These are phyloP conservation scores for Cercospora sp. DNA, from an alignment of 2,329 filamentous ascomycete genomes.

Conservation along the genomic window DNA sequence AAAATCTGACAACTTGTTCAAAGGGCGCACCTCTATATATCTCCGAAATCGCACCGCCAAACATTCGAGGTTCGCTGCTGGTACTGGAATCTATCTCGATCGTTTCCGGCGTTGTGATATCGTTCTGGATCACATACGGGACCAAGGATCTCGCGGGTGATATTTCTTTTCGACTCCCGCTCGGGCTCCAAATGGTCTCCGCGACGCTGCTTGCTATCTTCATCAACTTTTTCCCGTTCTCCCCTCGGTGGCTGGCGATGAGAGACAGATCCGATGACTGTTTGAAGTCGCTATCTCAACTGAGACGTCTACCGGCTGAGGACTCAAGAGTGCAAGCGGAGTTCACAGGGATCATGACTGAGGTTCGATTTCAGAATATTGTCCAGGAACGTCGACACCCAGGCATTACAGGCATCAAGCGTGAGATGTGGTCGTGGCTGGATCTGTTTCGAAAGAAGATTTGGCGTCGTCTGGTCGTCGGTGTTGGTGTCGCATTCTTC, in stretches of 20 bases:
- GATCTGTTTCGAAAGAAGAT: neutral
- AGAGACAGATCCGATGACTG: neutral
- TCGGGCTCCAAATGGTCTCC: neutral
- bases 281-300: neutral
- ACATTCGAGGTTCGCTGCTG: neutral
- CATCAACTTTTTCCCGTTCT: neutral
- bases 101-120: neutral
- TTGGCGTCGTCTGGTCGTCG: neutral
- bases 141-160: neutral
- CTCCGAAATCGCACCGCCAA: neutral
- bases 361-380: neutral
- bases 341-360: neutral
- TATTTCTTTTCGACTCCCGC: neutral
- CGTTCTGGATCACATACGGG: neutral
- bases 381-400: neutral
- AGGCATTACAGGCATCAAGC: neutral
- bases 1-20: neutral
- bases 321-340: neutral
- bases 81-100: neutral
- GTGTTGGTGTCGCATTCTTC: neutral
- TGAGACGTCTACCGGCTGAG: neutral
- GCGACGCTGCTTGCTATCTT: neutral
- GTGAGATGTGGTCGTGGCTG: neutral
- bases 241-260: neutral
- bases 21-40: neutral